These are phyloP conservation scores for Pyrenophora seminiperda DNA, from an alignment of 2,329 filamentous ascomycete genomes.

Conservation along the genomic window DNA sequence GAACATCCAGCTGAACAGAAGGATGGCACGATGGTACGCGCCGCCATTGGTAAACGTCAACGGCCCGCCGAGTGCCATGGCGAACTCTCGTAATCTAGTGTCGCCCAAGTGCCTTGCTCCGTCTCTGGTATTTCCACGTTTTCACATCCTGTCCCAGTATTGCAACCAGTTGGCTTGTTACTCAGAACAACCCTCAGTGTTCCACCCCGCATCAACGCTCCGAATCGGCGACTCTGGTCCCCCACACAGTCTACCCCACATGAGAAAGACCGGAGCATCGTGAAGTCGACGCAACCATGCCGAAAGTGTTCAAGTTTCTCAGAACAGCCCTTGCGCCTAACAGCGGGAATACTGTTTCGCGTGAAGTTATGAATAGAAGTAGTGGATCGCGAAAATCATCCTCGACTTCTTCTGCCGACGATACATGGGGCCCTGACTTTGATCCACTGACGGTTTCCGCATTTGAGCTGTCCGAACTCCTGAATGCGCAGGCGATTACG, in stretches of 20 bases:
- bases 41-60: constrained; percentile 18
- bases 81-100: constrained; percentile 18
- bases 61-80: constrained; percentile 15
- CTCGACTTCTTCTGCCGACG: constrained; percentile 34
- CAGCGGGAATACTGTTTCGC: constrained; percentile 28
- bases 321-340: constrained; percentile 37
- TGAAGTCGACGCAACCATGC: constrained; percentile 21
- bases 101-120: constrained; percentile 13
- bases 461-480: constrained; percentile 39
- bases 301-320: constrained; percentile 33
- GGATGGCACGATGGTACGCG: constrained; percentile 17
- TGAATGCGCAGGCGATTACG: constrained; percentile 37
- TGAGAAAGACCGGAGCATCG: constrained; percentile 1
- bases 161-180: neutral
- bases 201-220: neutral
- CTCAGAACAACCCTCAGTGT: neutral
- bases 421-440: constrained; percentile 36
- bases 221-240: constrained; percentile 1
- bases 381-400: constrained; percentile 33
- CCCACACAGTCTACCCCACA: constrained; percentile 3
- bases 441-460: constrained; percentile 41
- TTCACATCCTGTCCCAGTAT: neutral
- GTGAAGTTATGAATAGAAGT: constrained; percentile 23
- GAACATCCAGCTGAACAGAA: constrained; percentile 14
- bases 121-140: constrained; percentile 1